Base-by-base conservation (phyloP, 768 basidiomycete genomes). In the Tephrocybe sp. region DNA sequence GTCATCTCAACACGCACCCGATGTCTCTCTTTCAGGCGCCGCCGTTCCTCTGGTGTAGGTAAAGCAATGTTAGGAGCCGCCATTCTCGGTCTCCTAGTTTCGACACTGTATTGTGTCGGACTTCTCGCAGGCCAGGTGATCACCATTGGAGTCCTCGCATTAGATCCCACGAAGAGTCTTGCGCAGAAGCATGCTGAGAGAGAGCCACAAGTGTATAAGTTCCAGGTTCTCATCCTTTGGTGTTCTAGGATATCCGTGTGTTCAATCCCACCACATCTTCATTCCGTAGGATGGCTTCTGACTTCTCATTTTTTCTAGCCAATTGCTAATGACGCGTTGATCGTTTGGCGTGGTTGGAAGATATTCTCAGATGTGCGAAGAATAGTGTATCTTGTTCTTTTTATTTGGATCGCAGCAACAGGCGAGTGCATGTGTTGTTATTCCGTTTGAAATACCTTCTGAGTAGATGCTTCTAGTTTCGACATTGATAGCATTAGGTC, bases 311-410 rank as follows among this genome's bases (percentile, higher is more conserved):
- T n/a, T n/a, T n/a, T n/a, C n/a, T 14, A 51, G 49, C 49, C 49
- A 2, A 44, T 51, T 2, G 22, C 45, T 4, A 51, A 51, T 17
- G 50, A 51, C 31, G n/a, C 36, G 1, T 4, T 51, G 14, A 45
- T 51, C 38, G 43, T 40, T 14, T 51, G 50, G 50, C 50, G 43
- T 1, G 50, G 43, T 22, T 51, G 43, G 44, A 20, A 6, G 4
- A 40, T 45, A 1, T 39, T 51, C 2, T 20, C 26, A 2, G 32
- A 23, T n/a, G 39, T 39, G 7, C 38, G 31, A 23, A 33, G 50
- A 36, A 13, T 38, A 11, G 22, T 33, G n/a, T 33, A 8, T 16
- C 16, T 26, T 10, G 31, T 44, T 16, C 17, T 45, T 39, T 8
- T 2, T 19, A 14, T 51, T 13, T 45, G 44, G n/a, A 5, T 51